Percentiles rank a stretch among this genome's conserved stretches.
These are phyloP conservation scores for Nitzschia inconspicua DNA, from an alignment of 108 stramenopile genomes.

Conservation along the genomic window DNA sequence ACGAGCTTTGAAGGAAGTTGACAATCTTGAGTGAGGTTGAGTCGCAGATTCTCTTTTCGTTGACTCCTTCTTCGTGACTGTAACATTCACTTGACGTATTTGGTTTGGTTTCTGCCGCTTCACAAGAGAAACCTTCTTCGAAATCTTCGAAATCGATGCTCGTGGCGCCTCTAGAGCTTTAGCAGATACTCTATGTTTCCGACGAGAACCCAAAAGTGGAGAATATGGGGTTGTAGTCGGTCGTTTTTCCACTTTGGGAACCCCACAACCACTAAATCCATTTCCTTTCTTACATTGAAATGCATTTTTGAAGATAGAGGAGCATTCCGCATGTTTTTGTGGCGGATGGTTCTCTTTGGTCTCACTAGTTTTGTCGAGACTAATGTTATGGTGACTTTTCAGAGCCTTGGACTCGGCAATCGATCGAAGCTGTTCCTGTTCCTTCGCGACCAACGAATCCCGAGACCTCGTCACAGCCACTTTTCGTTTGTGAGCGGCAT, in stretches of 20 bases:
- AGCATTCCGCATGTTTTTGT: not conserved
- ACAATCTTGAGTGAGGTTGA: not conserved
- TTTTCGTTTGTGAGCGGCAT: constrained; percentile 46
- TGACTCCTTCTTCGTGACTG: not conserved
- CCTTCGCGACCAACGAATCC: constrained; percentile 48
- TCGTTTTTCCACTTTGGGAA: constrained; percentile 52
- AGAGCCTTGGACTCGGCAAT: constrained; percentile 19
- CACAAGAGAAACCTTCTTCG: not conserved
- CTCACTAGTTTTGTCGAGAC: not conserved
- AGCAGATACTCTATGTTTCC: constrained; percentile 3
- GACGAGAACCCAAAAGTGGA: constrained; percentile 31
- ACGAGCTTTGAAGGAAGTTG: constrained; percentile 29
- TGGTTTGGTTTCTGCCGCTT: not conserved
- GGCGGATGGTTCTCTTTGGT: not conserved
- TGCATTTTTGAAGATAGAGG: constrained; percentile 32
- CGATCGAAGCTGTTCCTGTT: constrained; percentile 30
- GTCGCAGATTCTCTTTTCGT: not conserved
- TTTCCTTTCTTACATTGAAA: constrained; percentile 2
- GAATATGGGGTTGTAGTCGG: constrained; percentile 45
- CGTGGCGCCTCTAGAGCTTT: constrained; percentile 11
- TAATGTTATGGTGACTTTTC: not conserved
- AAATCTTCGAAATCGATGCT: not conserved
- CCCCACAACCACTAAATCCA: constrained; percentile 31
- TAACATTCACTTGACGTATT: not conserved
- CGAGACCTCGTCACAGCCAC: constrained; percentile 37